These are phyloP conservation scores for Fraxinus dipetala DNA, from an alignment of 305 asterid species.

Conservation along the genomic window DNA sequence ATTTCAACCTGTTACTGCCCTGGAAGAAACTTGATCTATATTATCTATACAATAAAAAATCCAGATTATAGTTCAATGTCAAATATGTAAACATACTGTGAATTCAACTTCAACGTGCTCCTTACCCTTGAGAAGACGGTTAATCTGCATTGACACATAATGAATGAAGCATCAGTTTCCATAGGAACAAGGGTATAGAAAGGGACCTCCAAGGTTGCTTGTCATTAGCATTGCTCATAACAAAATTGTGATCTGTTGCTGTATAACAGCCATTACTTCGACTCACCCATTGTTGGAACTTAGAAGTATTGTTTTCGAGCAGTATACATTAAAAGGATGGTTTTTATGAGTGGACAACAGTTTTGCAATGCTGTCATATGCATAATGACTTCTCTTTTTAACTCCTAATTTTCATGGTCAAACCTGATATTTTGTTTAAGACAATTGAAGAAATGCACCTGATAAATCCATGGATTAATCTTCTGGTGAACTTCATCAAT, in stretches of 20 bases:
- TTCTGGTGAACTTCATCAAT: conserved; percentile 69
- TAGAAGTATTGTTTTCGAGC: neutral
- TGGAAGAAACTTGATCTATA: neutral
- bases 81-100: conserved; percentile 44
- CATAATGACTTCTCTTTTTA: neutral
- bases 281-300: neutral
- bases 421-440: neutral
- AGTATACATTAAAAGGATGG: neutral
- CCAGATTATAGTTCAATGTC: conserved; percentile 13
- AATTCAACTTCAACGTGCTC: conserved; percentile 74
- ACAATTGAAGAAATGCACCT: conserved; percentile 38
- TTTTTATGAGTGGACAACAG: neutral
- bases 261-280: neutral
- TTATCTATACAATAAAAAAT: neutral
- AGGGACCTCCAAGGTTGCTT: conserved; percentile 2
- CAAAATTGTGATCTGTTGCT: neutral
- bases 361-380: neutral
- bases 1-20: conserved; percentile 1
- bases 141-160: conserved; percentile 38
- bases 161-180: conserved; percentile 19
- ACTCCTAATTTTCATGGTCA: neutral
- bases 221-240: neutral
- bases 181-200: conserved; percentile 18
- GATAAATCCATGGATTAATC: conserved; percentile 62
- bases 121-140: conserved; percentile 61